phyloP scores from a whole-genome alignment of 140 eudicot species.

The Oenanthe javanica region DNA sequence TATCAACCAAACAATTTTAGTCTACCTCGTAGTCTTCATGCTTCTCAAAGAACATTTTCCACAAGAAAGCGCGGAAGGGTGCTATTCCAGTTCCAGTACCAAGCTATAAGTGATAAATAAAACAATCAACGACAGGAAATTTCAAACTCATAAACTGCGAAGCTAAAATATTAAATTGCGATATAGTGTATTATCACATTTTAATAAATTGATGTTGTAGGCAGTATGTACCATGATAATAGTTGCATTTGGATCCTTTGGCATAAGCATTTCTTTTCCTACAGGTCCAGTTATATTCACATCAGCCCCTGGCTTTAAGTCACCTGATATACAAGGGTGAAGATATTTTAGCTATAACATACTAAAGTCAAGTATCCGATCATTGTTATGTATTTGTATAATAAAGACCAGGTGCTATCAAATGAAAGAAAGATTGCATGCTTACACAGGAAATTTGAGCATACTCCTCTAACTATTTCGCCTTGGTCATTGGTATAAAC shows the following conservation, averaged over 20 bases:
- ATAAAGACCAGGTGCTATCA: background rate
- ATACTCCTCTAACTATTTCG: constrained; percentile 85
- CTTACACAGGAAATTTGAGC: constrained; percentile 98
- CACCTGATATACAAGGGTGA: constrained; percentile 7
- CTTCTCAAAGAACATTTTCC: constrained; percentile 99
- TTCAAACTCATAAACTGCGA: background rate
- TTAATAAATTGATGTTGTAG: background rate
- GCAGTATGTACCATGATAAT: constrained; percentile 54
- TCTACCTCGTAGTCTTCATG: constrained; percentile 77
- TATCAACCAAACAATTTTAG: background rate
- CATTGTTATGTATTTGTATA: background rate
- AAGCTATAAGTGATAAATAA: constrained; percentile 46
- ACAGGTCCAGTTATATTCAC: constrained; percentile 96
- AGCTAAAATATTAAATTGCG: background rate
- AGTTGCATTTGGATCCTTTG: constrained; percentile 93
- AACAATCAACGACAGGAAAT: background rate
- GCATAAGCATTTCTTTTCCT: constrained; percentile 99
- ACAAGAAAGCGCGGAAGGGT: constrained; percentile 95
- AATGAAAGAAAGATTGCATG: background rate
- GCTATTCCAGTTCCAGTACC: constrained; percentile 99
- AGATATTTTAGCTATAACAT: background rate
- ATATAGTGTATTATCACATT: background rate
- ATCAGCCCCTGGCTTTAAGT: constrained; percentile 82
- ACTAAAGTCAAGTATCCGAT: background rate
- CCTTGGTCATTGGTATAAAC: constrained; percentile 91